Conservation (phyloP, 2,329 filamentous ascomycete species). For the Volutella citrinella region DNA sequence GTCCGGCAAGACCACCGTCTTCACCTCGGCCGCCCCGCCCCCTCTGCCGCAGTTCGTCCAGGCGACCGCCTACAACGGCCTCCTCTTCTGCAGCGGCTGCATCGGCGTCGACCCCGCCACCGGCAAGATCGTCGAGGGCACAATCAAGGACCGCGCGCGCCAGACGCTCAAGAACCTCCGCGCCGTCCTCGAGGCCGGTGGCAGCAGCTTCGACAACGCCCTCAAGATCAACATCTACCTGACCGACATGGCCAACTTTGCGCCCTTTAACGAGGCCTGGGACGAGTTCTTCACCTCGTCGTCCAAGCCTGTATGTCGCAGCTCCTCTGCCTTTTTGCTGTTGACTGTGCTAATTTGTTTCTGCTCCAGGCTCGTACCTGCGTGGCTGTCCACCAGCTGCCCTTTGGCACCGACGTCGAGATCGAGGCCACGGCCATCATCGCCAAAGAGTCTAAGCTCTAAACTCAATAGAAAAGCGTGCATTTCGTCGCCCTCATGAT, state of each 20-base stretch:
- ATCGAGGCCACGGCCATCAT: conserved; percentile 92
- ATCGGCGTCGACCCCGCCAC: conserved; percentile 55
- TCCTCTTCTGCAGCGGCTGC: conserved; percentile 66
- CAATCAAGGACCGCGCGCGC: conserved; percentile 44
- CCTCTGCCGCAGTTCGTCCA: conserved; percentile 57
- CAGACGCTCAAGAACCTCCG: background rate
- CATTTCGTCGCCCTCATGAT: too few species aligned
- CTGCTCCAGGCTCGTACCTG: conserved; percentile 82
- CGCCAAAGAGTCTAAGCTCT: too few species aligned
- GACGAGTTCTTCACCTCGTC: too few species aligned
- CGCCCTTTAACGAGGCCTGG: too few species aligned
- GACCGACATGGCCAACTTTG: too few species aligned
- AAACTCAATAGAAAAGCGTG: too few species aligned
- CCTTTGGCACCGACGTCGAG: conserved; percentile 82
- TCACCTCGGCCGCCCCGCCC: conserved; percentile 7
- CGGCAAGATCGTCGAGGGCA: conserved; percentile 47
- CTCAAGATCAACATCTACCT: too few species aligned
- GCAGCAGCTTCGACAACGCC: too few species aligned
- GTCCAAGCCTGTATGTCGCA: too few species aligned
- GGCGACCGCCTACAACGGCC: conserved; percentile 59
- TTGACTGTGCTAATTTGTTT: conserved; percentile 81
- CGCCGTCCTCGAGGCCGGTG: too few species aligned
- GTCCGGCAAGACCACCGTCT: background rate
- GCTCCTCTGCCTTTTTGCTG: conserved; percentile 86
- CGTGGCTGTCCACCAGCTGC: conserved; percentile 84